Percentiles rank a stretch among this genome's conserved stretches.
phyloP scores from a whole-genome alignment of 352 stramenopile species.

The Globisporangium paddicum region DNA sequence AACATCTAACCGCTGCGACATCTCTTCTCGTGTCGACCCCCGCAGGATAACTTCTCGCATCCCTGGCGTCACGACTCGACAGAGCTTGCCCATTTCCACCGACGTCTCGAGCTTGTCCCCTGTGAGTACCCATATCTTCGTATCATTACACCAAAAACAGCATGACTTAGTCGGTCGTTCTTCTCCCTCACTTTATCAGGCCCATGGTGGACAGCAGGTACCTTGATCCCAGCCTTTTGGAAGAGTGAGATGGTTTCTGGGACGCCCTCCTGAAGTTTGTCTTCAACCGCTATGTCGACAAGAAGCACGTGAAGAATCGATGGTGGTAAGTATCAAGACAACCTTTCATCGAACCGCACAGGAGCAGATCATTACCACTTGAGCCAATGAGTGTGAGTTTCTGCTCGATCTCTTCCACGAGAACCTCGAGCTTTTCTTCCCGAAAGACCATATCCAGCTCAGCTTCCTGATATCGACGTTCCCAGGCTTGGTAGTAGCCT shows the following conservation, averaged over 20 bases:
- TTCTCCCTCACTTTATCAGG: background rate
- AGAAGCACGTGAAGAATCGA: background rate
- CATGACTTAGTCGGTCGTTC: background rate
- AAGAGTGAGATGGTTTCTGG: constrained; percentile 90
- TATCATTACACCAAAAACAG: background rate
- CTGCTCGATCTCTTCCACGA: constrained; percentile 79
- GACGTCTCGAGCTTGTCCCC: constrained; percentile 99
- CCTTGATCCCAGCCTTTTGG: constrained; percentile 93
- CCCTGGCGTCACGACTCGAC: constrained; percentile 70
- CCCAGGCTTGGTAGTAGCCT: constrained; percentile 65
- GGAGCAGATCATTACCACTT: constrained; percentile 45
- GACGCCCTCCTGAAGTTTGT: constrained; percentile 97
- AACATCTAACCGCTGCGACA: constrained; percentile 44
- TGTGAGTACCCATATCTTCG: constrained; percentile 91
- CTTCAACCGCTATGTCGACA: constrained; percentile 89
- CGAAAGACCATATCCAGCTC: constrained; percentile 68
- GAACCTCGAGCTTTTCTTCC: constrained; percentile 45
- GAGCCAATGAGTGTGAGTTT: constrained; percentile 83
- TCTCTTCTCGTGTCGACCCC: constrained; percentile 35
- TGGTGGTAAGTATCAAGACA: background rate
- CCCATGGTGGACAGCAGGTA: constrained; percentile 32
- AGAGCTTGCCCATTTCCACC: constrained; percentile 96
- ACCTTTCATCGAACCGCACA: background rate
- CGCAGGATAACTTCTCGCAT: constrained; percentile 78
- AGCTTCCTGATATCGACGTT: constrained; percentile 57